Evolutionary conservation across 2,329 filamentous ascomycete species (phyloP).

Genomic region (Orbilia brochopaga): DNA sequence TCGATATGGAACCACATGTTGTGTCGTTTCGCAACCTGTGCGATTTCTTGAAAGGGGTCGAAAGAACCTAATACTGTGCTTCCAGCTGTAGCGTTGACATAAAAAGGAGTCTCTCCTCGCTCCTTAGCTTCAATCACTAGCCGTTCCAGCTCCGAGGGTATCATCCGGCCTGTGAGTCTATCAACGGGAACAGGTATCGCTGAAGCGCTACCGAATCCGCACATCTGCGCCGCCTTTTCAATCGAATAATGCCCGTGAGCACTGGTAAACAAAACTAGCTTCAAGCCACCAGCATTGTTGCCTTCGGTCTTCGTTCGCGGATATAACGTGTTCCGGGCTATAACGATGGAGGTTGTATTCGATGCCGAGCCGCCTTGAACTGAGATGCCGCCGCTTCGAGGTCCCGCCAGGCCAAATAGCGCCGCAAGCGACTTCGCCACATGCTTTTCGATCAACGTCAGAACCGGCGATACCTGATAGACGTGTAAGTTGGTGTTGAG

Average conservation of each 20-base stretch:
- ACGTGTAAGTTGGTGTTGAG: constrained; percentile 96
- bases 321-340: constrained; percentile 85
- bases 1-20: constrained; percentile 92
- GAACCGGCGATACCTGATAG: constrained; percentile 87
- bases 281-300: constrained; percentile 69
- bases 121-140: constrained; percentile 68
- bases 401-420: constrained; percentile 76
- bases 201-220: constrained; percentile 76
- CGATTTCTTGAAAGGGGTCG: constrained; percentile 76
- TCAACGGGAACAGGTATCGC: constrained; percentile 80
- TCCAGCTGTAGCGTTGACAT: constrained; percentile 93
- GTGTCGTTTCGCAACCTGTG: constrained; percentile 72
- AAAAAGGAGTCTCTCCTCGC: constrained; percentile 81
- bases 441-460: constrained; percentile 85
- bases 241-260: constrained; percentile 92
- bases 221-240: constrained; percentile 91
- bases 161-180: constrained; percentile 52
- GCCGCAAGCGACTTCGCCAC: constrained; percentile 75
- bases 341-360: constrained; percentile 82
- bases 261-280: constrained; percentile 77
- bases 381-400: constrained; percentile 72
- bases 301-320: constrained; percentile 77
- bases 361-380: constrained; percentile 82
- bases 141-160: constrained; percentile 67
- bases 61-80: constrained; percentile 92